Base-by-base conservation (phyloP, 1,284 basidiomycete genomes). In the Apiotrichum gracile region DNA sequence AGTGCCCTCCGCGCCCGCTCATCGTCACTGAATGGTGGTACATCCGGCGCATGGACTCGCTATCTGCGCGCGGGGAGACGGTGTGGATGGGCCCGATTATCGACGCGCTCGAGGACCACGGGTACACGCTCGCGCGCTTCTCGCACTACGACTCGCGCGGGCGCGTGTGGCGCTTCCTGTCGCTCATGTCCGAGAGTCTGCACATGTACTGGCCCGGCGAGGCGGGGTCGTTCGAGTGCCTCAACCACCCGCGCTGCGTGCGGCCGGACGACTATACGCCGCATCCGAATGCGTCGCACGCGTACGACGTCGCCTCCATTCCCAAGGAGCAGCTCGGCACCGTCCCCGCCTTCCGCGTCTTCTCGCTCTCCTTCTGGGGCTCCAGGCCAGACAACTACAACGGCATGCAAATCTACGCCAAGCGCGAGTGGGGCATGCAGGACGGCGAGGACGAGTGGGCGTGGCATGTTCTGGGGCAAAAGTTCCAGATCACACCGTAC, bases 401-500 rank as follows among this genome's bases (percentile, higher is more conserved):
- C 42, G 58, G 62, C 22, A 61, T 62, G 4, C 29, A 27, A n/a
- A 39, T 43, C 17, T 24, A 21, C 29, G 29, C 29, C 29, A 31
- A 31, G 29, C 29, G 13, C 29, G 29, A 31, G 8, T 31, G 13
- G 8, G 29, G 29, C 29, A 31, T 31, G 8, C 8, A 31, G 29
- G 29, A 31, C 29, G 29, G 29, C 8, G 8, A 31, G n/a, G 47
- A 41, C 29, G n/a, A n/a, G n/a, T 75, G 69, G 64, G 58, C 58
- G 16, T 72, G 59, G 53, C 69, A 74, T 33, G 61, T 68, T 10
- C 57, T 74, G 10, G 73, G 72, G 12, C 61, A 62, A 33, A 54
- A 65, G 41, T 74, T 70, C 70, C 64, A 65, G 21, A 54, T 69
- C 48, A 71, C 65, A 24, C 68, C 71, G 1, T 72, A 63, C 55